Base-by-base conservation (phyloP, 805 yeast species). In the Metschnikowia henanensis region DNA sequence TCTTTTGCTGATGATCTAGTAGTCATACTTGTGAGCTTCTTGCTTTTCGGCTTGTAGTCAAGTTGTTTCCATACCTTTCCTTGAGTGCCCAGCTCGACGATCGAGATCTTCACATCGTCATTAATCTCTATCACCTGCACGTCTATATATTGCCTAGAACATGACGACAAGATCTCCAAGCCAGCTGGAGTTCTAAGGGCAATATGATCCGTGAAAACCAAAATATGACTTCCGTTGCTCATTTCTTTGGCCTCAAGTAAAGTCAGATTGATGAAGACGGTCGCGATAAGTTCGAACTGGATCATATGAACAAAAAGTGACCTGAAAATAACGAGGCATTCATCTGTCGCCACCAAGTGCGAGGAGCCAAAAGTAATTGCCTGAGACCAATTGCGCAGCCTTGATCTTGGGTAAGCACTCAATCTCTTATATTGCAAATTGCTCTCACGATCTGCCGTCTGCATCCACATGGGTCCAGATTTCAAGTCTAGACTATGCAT, bases 161-260 rank as follows among this genome's bases (percentile, higher is more conserved):
- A 41, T 20, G 53, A 41, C 8, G 48, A 39, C 21, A 50, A 21
- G 4, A 52, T 41, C 15, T 39, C 36, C 18, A 41, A 18, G 3
- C 46, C 41, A 5, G 35, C 37, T 25, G 46, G 22, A n/a, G 44
- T 30, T 13, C 26, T 30, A 12, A 46, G 37, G 16, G 39, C 49
- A 17, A 51, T 46, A 35, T 52, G 57, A 35, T 52, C 52, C 10
- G 34, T 26, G 25, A 46, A 52, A 10, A 43, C 50, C 23, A 49
- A 16, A 17, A 44, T 31, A 10, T 38, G 35, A 10, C 19, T 17
- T 4, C 36, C 43, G 17, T 39, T 35, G n/a, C 37, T 18, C 12
- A 45, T 37, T 35, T 29, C 30, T 6, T 23, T 30, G 9, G 52
- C 47, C 10, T 42, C 30, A 13, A 51, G 41, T 13, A 49, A 30